Conservation (phyloP, 2,329 filamentous ascomycete species). For the Trichoderma simmonsii region DNA sequence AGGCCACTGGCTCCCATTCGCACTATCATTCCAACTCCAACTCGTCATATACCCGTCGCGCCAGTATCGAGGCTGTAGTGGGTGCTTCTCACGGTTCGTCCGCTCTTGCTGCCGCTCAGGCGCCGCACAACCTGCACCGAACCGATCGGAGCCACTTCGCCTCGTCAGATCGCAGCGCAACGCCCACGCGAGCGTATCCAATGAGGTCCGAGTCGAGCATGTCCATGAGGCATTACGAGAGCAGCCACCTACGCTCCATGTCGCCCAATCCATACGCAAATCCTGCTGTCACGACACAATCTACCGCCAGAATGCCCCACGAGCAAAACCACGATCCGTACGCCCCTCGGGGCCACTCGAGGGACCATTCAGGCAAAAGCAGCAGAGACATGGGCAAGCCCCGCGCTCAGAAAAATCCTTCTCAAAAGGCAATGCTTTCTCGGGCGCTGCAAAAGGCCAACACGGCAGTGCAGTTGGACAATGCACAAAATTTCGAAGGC, state of each 20-base stretch:
- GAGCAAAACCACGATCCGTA: conserved; percentile 32
- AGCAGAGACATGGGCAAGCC: conserved; percentile 31
- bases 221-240: conserved; percentile 12
- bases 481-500: conserved; percentile 90
- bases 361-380: conserved; percentile 33
- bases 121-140: conserved; percentile 37
- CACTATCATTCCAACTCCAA: conserved; percentile 4
- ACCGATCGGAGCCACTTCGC: not conserved
- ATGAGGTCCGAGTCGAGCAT: conserved; percentile 16
- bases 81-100: conserved; percentile 31
- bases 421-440: conserved; percentile 95
- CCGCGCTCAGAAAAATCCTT: conserved; percentile 49
- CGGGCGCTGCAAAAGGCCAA: conserved; percentile 93
- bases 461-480: conserved; percentile 90
- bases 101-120: conserved; percentile 24
- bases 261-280: conserved; percentile 18
- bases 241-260: conserved; percentile 19
- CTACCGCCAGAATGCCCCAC: conserved; percentile 29
- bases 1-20: conserved; percentile 28
- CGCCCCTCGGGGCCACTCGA: conserved; percentile 31
- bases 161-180: not conserved
- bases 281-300: conserved; percentile 18
- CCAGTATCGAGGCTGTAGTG: conserved; percentile 43
- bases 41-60: conserved; percentile 32
- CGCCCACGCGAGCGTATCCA: not conserved